Base-by-base conservation (phyloP, 768 basidiomycete genomes). In the Xerocomellus intermedius region DNA sequence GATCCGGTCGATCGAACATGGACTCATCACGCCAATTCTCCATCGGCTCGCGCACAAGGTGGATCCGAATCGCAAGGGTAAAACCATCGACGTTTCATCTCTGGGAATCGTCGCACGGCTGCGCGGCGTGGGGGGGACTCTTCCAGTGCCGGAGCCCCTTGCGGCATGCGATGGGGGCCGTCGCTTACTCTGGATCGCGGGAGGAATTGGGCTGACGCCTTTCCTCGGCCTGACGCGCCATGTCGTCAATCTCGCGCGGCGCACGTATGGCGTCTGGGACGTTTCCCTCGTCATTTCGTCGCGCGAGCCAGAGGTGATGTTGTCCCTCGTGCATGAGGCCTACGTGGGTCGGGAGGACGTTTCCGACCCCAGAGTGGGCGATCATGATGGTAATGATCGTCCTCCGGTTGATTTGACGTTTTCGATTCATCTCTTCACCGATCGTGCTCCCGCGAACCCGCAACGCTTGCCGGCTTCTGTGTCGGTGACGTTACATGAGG, bases 141-240 rank as follows among this genome's bases (percentile, higher is more conserved):
- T 85, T 54, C 57, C 62, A 1, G 48, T 64, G 1, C 65, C 65
- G 2, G 50, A 55, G 5, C 63, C 64, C 1, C 9, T 64, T 19
- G 59, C 65, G 7, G 65, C 57, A 22, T 67, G 64, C n/a, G 66
- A 66, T 9, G 58, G 56, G 10, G 63, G 54, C 16, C 66, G 52
- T 41, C 71, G 71, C 32, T 61, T 83, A 28, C 65, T 84, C 26
- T 85, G 82, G 82, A 68, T 82, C n/a, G 83, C 82, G 1, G 84
- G 83, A 22, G 85, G 85, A 1, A 85, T 87, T 38, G 84, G 85
- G 4, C 44, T 86, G 19, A 86, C 85, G 17, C 85, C 83, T 0
- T 86, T 83, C 66, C 62, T 86, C n/a, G 76, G 77, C 26, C 77
- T 85, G 79, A 71, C 83, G 1, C 51, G 53, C 17, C 38, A 66